Evolutionary conservation across 1,139 yeast genomes (phyloP).

Genomic region (Blastobotrys indianensis): DNA sequence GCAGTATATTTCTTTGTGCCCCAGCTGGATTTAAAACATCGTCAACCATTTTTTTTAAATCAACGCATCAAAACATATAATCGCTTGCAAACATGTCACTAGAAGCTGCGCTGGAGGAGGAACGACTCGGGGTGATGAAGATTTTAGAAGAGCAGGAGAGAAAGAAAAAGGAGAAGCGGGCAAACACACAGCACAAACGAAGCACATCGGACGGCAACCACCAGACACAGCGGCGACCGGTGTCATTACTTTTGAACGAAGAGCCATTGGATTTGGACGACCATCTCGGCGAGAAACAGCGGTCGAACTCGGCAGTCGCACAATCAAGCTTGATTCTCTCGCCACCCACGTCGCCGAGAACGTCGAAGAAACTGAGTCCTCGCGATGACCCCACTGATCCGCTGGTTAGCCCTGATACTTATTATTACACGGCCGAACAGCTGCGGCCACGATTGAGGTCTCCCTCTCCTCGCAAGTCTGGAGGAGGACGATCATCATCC

Average conservation of each 20-base stretch:
- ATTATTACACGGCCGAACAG: slow-evolving; percentile 12
- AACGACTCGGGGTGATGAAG: slow-evolving; percentile 37
- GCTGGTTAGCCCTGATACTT: slow-evolving; percentile 9
- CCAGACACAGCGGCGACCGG: slow-evolving; percentile 10
- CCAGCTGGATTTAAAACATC: background rate
- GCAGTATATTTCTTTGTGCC: too few relatives aligned
- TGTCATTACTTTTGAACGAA: slow-evolving; percentile 19
- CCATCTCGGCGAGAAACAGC: slow-evolving; percentile 6
- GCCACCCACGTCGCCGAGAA: background rate
- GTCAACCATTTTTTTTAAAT: background rate
- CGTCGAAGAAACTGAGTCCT: background rate
- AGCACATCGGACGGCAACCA: background rate
- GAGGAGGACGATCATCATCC: background rate
- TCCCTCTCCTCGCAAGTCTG: slow-evolving; percentile 1
- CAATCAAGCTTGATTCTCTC: background rate
- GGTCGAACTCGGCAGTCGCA: background rate
- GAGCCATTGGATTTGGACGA: slow-evolving; percentile 14
- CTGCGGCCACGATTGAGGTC: slow-evolving; percentile 6
- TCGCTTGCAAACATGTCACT: slow-evolving; percentile 35
- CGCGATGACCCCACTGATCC: slow-evolving; percentile 13
- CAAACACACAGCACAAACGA: background rate
- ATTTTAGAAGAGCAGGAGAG: slow-evolving; percentile 27
- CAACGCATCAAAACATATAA: background rate
- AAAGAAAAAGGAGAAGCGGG: slow-evolving; percentile 4
- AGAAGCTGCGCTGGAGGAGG: slow-evolving; percentile 44